Conservation (phyloP, 371 early-diverging fungal species). For the Apophysomyces variabilis region DNA sequence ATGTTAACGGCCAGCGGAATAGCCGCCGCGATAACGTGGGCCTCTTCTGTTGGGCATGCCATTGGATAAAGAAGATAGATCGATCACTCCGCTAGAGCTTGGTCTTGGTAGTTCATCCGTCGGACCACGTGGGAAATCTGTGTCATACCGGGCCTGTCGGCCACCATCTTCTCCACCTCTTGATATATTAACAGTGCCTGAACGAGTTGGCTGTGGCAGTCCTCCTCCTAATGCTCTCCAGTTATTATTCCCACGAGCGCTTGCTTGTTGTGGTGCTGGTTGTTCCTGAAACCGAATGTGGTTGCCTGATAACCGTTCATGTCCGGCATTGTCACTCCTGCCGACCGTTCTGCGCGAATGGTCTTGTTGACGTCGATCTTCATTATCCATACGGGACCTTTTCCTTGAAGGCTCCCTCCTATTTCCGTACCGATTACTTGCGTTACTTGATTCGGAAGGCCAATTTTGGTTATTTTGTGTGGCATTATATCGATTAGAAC, state of each 20-base stretch:
- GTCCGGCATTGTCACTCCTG: not conserved
- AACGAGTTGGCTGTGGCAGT: not conserved
- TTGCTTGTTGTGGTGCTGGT: not conserved
- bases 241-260: constrained; percentile 1
- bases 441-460: not conserved
- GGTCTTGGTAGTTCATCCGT: not conserved
- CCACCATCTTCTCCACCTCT: not conserved
- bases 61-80: not conserved
- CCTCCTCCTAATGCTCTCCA: constrained; percentile 6
- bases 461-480: not conserved
- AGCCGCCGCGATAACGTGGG: constrained; percentile 3
- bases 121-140: constrained; percentile 1
- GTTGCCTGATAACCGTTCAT: not conserved
- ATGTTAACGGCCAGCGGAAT: not conserved
- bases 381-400: not conserved
- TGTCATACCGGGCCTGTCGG: not conserved
- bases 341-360: not conserved
- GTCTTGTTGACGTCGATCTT: constrained; percentile 1
- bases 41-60: constrained; percentile 3
- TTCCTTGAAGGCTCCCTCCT: not conserved
- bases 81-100: constrained; percentile 5
- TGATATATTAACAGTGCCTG: constrained; percentile 4
- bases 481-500: not conserved
- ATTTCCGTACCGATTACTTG: not conserved
- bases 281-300: not conserved